Percentiles rank a stretch among this genome's conserved stretches.
These are phyloP conservation scores for Paradendryphiella salina DNA, from an alignment of 2,329 filamentous ascomycete genomes.

Conservation along the genomic window DNA sequence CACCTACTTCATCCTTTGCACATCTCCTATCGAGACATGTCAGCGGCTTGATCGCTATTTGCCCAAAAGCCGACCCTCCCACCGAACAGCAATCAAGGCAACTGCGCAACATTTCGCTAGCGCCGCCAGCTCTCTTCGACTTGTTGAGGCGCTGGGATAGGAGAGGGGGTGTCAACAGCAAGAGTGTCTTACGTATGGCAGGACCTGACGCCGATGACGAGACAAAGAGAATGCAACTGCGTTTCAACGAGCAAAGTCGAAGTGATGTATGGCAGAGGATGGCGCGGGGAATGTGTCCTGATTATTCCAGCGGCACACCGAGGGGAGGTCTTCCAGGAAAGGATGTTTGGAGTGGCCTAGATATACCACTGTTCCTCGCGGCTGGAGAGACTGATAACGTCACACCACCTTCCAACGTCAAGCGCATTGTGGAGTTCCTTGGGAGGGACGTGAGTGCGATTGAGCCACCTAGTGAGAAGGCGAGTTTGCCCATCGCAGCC, in stretches of 20 bases:
- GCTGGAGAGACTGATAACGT: constrained; percentile 76
- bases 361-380: constrained; percentile 75
- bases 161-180: constrained; percentile 74
- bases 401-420: constrained; percentile 71
- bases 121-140: constrained; percentile 75
- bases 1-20: constrained; percentile 57
- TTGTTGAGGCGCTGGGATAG: constrained; percentile 77
- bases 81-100: constrained; percentile 56
- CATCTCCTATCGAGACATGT: constrained; percentile 64
- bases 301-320: constrained; percentile 57
- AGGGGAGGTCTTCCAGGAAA: constrained; percentile 69
- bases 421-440: constrained; percentile 62
- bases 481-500: constrained; percentile 54
- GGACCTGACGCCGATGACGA: constrained; percentile 67
- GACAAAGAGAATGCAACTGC: constrained; percentile 67
- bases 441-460: constrained; percentile 45
- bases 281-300: constrained; percentile 70
- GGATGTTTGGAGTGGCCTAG: constrained; percentile 71
- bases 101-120: constrained; percentile 63
- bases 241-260: constrained; percentile 80
- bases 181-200: constrained; percentile 77
- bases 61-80: constrained; percentile 70
- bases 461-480: constrained; percentile 36
- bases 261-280: constrained; percentile 83
- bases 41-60: constrained; percentile 78